phyloP scores from a whole-genome alignment of 129 eudicot species.

The Artemisia annua region DNA sequence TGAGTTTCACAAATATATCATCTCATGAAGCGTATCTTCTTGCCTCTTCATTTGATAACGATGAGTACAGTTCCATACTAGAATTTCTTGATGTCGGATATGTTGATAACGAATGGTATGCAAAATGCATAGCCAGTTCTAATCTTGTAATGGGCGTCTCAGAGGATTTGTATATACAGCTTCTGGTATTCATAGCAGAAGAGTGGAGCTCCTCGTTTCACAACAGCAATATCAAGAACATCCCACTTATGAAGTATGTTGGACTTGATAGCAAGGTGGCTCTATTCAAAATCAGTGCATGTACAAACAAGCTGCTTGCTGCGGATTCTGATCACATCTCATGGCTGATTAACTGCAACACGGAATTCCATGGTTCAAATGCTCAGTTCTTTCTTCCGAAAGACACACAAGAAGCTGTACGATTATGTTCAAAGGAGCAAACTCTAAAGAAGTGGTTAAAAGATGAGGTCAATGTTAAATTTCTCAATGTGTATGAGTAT shows the following conservation, averaged over 20 bases:
- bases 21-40: slow-evolving; percentile 45
- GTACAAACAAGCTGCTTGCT: slow-evolving; percentile 18
- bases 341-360: no score
- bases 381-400: no score
- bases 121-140: slow-evolving; percentile 47
- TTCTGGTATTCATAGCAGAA: slow-evolving; percentile 42
- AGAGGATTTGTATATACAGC: slow-evolving; percentile 42
- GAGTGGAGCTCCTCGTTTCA: slow-evolving; percentile 39
- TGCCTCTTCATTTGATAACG: slow-evolving; percentile 38
- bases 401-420: no score
- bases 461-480: no score
- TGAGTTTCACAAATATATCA: slow-evolving; percentile 34
- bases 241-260: slow-evolving; percentile 45
- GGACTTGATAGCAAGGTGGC: slow-evolving; percentile 24
- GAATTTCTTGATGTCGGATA: slow-evolving; percentile 35
- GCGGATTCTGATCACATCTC: no score
- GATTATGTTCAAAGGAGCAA: no score
- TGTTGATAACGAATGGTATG: slow-evolving; percentile 52
- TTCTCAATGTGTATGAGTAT: no score
- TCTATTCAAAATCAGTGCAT: slow-evolving; percentile 7
- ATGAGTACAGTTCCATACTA: slow-evolving; percentile 23
- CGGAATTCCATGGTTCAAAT: no score
- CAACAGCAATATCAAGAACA: slow-evolving; percentile 24
- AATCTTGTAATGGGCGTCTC: slow-evolving; percentile 45
- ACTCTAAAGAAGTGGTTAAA: no score